phyloP scores from a whole-genome alignment of 371 early-diverging fungal genomes.

The Parasitella parasitica region DNA sequence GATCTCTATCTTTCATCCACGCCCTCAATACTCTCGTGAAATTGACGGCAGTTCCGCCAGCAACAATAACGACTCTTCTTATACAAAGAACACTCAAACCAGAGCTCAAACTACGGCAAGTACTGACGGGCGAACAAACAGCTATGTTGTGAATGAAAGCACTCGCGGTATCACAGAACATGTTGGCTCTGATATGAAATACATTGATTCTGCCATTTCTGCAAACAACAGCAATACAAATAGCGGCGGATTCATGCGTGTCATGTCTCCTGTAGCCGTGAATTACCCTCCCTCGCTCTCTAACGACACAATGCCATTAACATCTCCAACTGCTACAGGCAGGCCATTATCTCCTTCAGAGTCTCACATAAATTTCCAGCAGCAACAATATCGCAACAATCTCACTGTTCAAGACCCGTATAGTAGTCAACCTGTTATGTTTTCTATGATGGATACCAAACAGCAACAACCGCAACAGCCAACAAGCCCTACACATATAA shows the following conservation, averaged over 20 bases:
- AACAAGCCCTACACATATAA: background rate
- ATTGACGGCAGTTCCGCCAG: background rate
- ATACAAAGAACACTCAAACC: background rate
- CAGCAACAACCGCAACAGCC: background rate
- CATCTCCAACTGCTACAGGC: constrained; percentile 14
- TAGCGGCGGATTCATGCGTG: constrained; percentile 36
- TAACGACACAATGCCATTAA: constrained; percentile 25
- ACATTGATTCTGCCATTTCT: background rate
- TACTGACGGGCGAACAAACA: background rate
- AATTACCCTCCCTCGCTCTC: constrained; percentile 26
- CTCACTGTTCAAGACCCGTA: constrained; percentile 43
- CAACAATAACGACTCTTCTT: background rate
- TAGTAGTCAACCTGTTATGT: constrained; percentile 33
- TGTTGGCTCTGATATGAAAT: background rate
- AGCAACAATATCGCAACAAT: constrained; percentile 8
- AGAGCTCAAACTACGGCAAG: background rate
- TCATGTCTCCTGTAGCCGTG: constrained; percentile 39
- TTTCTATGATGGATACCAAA: constrained; percentile 36
- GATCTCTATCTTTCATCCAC: constrained; percentile 49
- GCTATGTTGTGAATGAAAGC: background rate
- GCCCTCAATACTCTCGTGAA: constrained; percentile 24
- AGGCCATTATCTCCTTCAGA: constrained; percentile 22
- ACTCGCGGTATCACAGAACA: background rate
- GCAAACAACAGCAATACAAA: constrained; percentile 1
- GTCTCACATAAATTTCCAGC: background rate